A percentile compares a stretch with the other conserved stretches of the same genome.
Evolutionary conservation across 2,329 filamentous ascomycete genomes (phyloP).

Genomic region (Xylariales sp.): DNA sequence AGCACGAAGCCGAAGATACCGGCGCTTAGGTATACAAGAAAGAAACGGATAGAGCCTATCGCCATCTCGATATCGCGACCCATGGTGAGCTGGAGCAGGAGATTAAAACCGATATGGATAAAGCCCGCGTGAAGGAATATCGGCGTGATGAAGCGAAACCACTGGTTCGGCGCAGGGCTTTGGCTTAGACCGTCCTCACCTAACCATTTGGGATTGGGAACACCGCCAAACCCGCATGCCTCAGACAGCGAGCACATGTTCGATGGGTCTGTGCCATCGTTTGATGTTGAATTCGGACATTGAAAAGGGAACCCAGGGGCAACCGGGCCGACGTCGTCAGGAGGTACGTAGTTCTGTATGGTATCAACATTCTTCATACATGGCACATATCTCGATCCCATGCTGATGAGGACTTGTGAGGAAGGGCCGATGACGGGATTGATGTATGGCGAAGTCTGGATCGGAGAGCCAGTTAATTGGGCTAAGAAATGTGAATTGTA

Average conservation of each 20-base stretch:
- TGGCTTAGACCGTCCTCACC: conserved; percentile 56
- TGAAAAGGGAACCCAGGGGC: conserved; percentile 69
- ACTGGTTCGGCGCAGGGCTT: conserved; percentile 82
- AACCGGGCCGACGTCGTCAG: conserved; percentile 33
- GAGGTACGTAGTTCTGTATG: conserved; percentile 63
- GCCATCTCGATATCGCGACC: conserved; percentile 92
- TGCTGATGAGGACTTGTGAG: conserved; percentile 90
- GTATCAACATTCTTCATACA: conserved; percentile 89
- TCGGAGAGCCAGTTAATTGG: conserved; percentile 80
- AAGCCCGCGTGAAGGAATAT: conserved; percentile 96
- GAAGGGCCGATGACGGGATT: conserved; percentile 99
- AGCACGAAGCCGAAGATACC: conserved; percentile 97
- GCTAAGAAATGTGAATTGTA: conserved; percentile 56
- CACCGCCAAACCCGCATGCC: conserved; percentile 85
- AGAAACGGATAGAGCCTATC: conserved; percentile 89
- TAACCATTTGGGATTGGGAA: conserved; percentile 74
- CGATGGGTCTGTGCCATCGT: conserved; percentile 58
- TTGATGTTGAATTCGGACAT: conserved; percentile 82
- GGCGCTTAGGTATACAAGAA: conserved; percentile 87
- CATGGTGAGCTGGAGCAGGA: conserved; percentile 89
- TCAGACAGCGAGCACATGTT: conserved; percentile 79
- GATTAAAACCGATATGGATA: conserved; percentile 95
- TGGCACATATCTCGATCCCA: conserved; percentile 91
- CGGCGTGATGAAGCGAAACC: conserved; percentile 95
- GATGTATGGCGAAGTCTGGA: conserved; percentile 84